These are phyloP conservation scores for Phytopythium oedochilum DNA, from an alignment of 352 stramenopile species.

Conservation along the genomic window DNA sequence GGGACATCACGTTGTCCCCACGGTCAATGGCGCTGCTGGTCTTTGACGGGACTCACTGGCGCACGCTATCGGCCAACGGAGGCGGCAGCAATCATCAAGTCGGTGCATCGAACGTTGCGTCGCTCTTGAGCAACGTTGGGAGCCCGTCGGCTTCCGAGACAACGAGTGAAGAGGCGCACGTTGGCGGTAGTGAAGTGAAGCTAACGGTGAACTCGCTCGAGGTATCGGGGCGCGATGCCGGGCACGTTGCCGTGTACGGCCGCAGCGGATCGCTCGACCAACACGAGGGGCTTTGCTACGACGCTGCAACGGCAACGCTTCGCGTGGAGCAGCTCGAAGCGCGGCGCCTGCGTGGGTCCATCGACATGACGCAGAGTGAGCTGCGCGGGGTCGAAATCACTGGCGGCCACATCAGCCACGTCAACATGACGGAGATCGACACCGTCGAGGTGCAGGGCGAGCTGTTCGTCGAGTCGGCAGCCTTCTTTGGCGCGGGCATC, in stretches of 20 bases:
- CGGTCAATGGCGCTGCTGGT: slow-evolving; percentile 54
- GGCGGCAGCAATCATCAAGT: neutral
- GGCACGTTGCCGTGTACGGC: slow-evolving; percentile 64
- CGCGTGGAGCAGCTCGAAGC: slow-evolving; percentile 40
- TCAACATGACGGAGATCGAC: slow-evolving; percentile 70
- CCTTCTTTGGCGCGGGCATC: slow-evolving; percentile 80
- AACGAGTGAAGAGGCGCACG: slow-evolving; percentile 56
- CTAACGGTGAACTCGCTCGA: slow-evolving; percentile 64
- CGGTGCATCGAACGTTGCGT: neutral
- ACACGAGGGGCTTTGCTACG: slow-evolving; percentile 59
- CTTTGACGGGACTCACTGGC: slow-evolving; percentile 39
- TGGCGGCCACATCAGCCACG: slow-evolving; percentile 67
- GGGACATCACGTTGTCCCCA: slow-evolving; percentile 47
- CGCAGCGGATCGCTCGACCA: slow-evolving; percentile 60
- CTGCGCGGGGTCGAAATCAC: slow-evolving; percentile 64
- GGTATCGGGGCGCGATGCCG: slow-evolving; percentile 42
- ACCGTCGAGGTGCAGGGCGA: slow-evolving; percentile 73
- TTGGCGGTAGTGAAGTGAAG: slow-evolving; percentile 50
- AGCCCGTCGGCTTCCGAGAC: neutral
- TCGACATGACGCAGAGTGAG: slow-evolving; percentile 76
- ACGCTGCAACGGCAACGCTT: slow-evolving; percentile 34
- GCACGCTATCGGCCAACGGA: neutral
- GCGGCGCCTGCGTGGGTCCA: slow-evolving; percentile 50
- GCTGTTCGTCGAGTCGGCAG: slow-evolving; percentile 79
- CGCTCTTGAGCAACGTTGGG: neutral